A percentile compares a stretch with the other conserved stretches of the same genome.
phyloP scores from a whole-genome alignment of 2,329 filamentous ascomycete genomes.

The Fusarium chaquense region DNA sequence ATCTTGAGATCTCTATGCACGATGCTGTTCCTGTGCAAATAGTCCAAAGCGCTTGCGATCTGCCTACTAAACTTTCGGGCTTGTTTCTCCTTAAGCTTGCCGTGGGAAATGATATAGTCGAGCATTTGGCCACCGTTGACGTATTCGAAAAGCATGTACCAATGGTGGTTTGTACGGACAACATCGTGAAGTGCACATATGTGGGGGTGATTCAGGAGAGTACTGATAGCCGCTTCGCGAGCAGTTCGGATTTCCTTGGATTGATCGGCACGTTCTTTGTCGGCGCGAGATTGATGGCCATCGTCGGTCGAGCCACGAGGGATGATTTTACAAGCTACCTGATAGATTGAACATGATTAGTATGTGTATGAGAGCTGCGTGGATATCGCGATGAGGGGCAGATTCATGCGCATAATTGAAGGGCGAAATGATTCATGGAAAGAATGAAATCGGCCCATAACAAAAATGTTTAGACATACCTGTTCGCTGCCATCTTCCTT shows the following conservation, averaged over 20 bases:
- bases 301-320: slow-evolving; percentile 91
- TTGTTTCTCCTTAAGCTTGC: slow-evolving; percentile 97
- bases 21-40: slow-evolving; percentile 97
- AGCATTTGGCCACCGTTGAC: slow-evolving; percentile 99
- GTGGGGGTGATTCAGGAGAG: slow-evolving; percentile 91
- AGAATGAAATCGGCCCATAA: background rate
- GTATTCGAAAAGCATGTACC: slow-evolving; percentile 99
- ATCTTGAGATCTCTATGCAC: slow-evolving; percentile 98
- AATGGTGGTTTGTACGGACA: slow-evolving; percentile 95
- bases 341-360: slow-evolving; percentile 28
- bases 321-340: slow-evolving; percentile 97
- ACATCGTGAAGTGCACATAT: slow-evolving; percentile 97
- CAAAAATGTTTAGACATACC: slow-evolving; percentile 65
- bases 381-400: slow-evolving; percentile 28
- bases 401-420: slow-evolving; percentile 12
- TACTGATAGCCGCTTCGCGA: slow-evolving; percentile 95
- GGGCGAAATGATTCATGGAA: slow-evolving; percentile 1
- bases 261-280: slow-evolving; percentile 91
- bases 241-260: slow-evolving; percentile 97
- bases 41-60: slow-evolving; percentile 95
- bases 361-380: slow-evolving; percentile 15
- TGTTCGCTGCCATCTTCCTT: slow-evolving; percentile 92
- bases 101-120: slow-evolving; percentile 99
- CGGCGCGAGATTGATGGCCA: slow-evolving; percentile 74
- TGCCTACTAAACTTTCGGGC: slow-evolving; percentile 97